Percentiles rank a stretch among this genome's conserved stretches.
Evolutionary conservation across 2,329 filamentous ascomycete species (phyloP).

Genomic region (Phyllosticta paracitricarpa): DNA sequence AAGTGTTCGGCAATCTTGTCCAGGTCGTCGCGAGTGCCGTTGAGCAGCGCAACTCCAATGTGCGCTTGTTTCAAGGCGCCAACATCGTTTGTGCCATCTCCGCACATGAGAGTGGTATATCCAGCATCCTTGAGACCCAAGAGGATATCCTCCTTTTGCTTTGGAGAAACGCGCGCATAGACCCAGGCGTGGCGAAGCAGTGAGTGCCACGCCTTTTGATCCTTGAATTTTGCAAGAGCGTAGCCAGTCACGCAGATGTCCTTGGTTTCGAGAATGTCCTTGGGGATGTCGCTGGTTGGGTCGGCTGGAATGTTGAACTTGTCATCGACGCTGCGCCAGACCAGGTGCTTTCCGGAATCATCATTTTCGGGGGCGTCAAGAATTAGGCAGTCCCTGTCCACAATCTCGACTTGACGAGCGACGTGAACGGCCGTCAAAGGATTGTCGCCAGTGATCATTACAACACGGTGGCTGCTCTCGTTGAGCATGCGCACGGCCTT

Average conservation of each 20-base stretch:
- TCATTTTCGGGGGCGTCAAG: slow-evolving; percentile 91
- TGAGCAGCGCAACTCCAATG: slow-evolving; percentile 89
- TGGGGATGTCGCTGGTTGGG: slow-evolving; percentile 67
- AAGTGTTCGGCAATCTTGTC: slow-evolving; percentile 86
- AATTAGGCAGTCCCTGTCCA: slow-evolving; percentile 89
- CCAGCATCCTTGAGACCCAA: slow-evolving; percentile 91
- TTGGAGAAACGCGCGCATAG: slow-evolving; percentile 93
- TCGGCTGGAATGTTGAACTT: slow-evolving; percentile 79
- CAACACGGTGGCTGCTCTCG: slow-evolving; percentile 93
- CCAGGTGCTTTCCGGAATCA: slow-evolving; percentile 64
- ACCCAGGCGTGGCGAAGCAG: slow-evolving; percentile 90
- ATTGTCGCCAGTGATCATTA: slow-evolving; percentile 99
- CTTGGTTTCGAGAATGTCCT: slow-evolving; percentile 70
- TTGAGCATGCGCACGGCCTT: slow-evolving; percentile 94
- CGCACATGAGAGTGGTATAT: slow-evolving; percentile 97
- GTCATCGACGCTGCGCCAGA: slow-evolving; percentile 95
- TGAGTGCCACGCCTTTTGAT: slow-evolving; percentile 62
- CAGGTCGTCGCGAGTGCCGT: slow-evolving; percentile 86
- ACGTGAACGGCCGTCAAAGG: slow-evolving; percentile 94
- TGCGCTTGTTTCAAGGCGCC: slow-evolving; percentile 97
- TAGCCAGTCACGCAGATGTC: slow-evolving; percentile 96
- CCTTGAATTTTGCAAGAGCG: slow-evolving; percentile 80
- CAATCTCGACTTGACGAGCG: slow-evolving; percentile 90
- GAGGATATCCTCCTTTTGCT: slow-evolving; percentile 98
- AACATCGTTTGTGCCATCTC: slow-evolving; percentile 96